phyloP scores from a whole-genome alignment of 2,329 filamentous ascomycete genomes.

The Beauveria asiatica region DNA sequence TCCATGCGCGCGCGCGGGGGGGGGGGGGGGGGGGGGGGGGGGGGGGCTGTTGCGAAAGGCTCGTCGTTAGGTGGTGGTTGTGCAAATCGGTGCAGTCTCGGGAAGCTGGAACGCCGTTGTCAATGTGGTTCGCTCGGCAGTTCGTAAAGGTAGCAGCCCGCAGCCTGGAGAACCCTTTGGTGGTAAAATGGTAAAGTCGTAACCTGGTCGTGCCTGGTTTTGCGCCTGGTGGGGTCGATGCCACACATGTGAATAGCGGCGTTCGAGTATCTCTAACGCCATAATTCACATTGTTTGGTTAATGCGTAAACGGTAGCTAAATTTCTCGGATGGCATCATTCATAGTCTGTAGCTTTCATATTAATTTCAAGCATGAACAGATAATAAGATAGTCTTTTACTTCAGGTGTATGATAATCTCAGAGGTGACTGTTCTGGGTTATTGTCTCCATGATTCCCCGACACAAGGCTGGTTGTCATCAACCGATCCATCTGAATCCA shows the following conservation, averaged over 20 bases:
- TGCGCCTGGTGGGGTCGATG: background rate
- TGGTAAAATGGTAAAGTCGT: background rate
- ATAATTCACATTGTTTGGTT: too few relatives aligned
- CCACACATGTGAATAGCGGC: background rate
- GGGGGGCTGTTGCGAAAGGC: background rate
- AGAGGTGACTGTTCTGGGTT: too few relatives aligned
- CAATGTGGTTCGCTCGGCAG: background rate
- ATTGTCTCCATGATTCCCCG: too few relatives aligned
- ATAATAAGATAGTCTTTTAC: too few relatives aligned
- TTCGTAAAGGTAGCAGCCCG: background rate
- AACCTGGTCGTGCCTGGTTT: background rate
- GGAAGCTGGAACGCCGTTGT: background rate
- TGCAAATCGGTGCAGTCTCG: background rate
- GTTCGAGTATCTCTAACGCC: background rate
- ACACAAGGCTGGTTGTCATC: too few relatives aligned
- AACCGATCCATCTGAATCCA: too few relatives aligned
- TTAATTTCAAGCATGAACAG: too few relatives aligned
- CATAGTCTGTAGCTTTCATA: too few relatives aligned
- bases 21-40: background rate
- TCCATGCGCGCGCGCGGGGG: conserved; percentile 18
- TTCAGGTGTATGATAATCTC: too few relatives aligned
- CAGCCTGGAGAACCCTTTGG: background rate
- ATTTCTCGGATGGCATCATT: too few relatives aligned
- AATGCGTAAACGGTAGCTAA: too few relatives aligned
- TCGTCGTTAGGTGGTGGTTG: background rate